These are phyloP conservation scores for Reutealis trisperma DNA, from an alignment of 345 rosid species.

Conservation along the genomic window DNA sequence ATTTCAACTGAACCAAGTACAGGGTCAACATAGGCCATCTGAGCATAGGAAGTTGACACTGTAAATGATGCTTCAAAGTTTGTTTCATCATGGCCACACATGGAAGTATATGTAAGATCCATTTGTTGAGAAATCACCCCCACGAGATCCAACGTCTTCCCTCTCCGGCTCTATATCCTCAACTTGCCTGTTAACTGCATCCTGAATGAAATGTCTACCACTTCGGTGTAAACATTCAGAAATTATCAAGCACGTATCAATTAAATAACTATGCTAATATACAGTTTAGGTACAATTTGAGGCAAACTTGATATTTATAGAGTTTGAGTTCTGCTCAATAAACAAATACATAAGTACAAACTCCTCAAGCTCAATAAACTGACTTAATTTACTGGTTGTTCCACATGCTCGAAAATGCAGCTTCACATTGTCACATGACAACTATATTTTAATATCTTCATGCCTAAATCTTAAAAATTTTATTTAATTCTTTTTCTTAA, in stretches of 20 bases:
- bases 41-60: constrained; percentile 27
- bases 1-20: constrained; percentile 30
- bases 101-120: constrained; percentile 16
- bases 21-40: constrained; percentile 28
- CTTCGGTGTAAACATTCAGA: constrained; percentile 31
- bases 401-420: neutral
- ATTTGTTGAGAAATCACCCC: constrained; percentile 23
- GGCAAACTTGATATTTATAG: neutral
- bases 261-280: constrained; percentile 5
- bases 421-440: neutral
- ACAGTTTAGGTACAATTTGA: neutral
- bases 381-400: neutral
- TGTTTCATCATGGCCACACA: constrained; percentile 16
- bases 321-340: neutral
- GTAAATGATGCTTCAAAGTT: constrained; percentile 19
- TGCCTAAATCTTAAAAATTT: neutral
- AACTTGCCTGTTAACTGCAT: constrained; percentile 24
- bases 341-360: no score
- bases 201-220: constrained; percentile 42
- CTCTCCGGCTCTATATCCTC: constrained; percentile 21
- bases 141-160: neutral
- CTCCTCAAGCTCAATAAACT: constrained; percentile 7
- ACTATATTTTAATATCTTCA: neutral
- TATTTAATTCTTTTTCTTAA: neutral
- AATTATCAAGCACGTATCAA: constrained; percentile 1